These are phyloP conservation scores for Ananas comosus DNA, from an alignment of 176 grass and related monocot species.

Conservation along the genomic window DNA sequence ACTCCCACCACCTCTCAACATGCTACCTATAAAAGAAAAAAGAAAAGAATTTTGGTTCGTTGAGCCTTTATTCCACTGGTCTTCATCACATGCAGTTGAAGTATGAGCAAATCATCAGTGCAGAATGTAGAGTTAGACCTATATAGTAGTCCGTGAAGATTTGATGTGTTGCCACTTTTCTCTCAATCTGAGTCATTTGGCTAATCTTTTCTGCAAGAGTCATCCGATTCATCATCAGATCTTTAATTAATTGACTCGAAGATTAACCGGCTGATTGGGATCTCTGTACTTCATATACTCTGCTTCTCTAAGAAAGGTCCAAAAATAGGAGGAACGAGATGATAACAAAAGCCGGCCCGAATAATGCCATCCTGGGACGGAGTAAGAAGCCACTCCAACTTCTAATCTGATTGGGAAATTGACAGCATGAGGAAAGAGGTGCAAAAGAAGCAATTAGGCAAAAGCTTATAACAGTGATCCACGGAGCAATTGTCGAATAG, in stretches of 20 bases:
- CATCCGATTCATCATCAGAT: constrained; percentile 65
- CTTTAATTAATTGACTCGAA: constrained; percentile 38
- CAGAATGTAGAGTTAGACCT: constrained; percentile 18
- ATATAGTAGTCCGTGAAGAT: constrained; percentile 70
- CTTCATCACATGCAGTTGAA: neutral
- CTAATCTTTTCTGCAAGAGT: constrained; percentile 86
- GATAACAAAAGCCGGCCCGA: constrained; percentile 25
- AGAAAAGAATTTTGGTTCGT: neutral
- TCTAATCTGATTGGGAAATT: constrained; percentile 11
- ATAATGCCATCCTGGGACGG: constrained; percentile 51
- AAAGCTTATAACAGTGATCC: neutral
- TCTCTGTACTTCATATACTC: constrained; percentile 59
- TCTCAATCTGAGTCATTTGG: constrained; percentile 98
- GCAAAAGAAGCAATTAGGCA: no score
- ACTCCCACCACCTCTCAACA: constrained; percentile 89
- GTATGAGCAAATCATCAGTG: neutral
- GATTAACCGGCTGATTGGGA: constrained; percentile 32
- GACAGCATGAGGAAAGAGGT: neutral
- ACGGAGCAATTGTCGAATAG: neutral
- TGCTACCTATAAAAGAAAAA: constrained; percentile 38
- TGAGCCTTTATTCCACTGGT: neutral
- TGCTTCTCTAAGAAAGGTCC: constrained; percentile 30
- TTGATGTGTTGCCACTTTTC: constrained; percentile 48
- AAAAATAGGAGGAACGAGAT: constrained; percentile 44
- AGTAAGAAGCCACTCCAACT: constrained; percentile 23